These are phyloP conservation scores for Lupinus albus DNA, from an alignment of 306 rosid species.

Conservation along the genomic window DNA sequence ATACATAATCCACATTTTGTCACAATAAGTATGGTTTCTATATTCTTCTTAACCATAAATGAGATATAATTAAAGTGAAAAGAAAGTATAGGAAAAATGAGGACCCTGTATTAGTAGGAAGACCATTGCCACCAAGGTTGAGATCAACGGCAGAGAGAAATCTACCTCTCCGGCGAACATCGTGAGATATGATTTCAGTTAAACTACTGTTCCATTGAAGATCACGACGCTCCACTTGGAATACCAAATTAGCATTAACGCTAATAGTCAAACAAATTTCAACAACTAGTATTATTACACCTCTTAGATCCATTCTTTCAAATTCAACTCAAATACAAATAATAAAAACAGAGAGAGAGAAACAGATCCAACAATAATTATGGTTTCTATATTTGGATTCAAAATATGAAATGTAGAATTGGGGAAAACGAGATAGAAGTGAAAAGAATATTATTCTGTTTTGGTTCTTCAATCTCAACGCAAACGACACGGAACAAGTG, in stretches of 20 bases:
- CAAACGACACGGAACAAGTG: constrained; percentile 27
- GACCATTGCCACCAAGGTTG: constrained; percentile 80
- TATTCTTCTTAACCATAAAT: no score
- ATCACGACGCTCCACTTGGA: constrained; percentile 59
- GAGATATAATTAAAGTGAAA: background rate
- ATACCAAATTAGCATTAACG: constrained; percentile 63
- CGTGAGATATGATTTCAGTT: constrained; percentile 65
- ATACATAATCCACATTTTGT: no score
- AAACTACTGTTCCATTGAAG: constrained; percentile 39
- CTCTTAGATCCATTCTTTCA: constrained; percentile 61
- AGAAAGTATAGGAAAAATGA: background rate
- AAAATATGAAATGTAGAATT: background rate
- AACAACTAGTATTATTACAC: constrained; percentile 46
- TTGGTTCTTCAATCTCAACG: constrained; percentile 19
- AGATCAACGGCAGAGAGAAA: constrained; percentile 76
- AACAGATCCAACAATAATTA: constrained; percentile 4
- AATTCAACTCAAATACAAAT: constrained; percentile 12
- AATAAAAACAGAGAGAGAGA: background rate
- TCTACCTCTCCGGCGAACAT: constrained; percentile 69
- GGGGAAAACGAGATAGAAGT: background rate
- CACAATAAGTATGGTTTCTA: no score
- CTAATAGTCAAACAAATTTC: constrained; percentile 40
- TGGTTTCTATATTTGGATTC: background rate
- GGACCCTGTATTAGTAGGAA: constrained; percentile 76
- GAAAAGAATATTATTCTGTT: constrained; percentile 17